These are phyloP conservation scores for Plasmodium inui DNA, from an alignment of 169 alveolate genomes.

Conservation along the genomic window DNA sequence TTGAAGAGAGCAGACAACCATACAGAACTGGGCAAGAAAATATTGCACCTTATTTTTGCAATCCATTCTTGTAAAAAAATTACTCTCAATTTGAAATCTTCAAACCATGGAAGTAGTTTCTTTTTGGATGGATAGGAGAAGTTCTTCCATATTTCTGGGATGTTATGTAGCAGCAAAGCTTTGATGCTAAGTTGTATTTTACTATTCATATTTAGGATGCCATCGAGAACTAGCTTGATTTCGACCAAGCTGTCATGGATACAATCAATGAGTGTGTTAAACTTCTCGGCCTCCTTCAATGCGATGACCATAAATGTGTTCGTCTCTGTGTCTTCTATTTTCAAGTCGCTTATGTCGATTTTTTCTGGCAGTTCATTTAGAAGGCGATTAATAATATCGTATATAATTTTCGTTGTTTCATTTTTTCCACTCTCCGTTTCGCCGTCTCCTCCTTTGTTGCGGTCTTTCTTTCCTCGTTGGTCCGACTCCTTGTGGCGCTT, in stretches of 20 bases:
- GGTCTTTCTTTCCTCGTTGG: slow-evolving; percentile 11
- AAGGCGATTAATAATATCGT: slow-evolving; percentile 86
- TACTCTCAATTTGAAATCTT: slow-evolving; percentile 59
- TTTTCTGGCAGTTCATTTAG: slow-evolving; percentile 88
- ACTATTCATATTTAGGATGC: slow-evolving; percentile 49
- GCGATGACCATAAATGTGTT: slow-evolving; percentile 77
- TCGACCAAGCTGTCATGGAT: slow-evolving; percentile 56
- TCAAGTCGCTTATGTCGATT: slow-evolving; percentile 78
- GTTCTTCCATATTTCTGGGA: slow-evolving; percentile 62
- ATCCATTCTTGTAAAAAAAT: slow-evolving; percentile 71
- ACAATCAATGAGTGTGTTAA: slow-evolving; percentile 53
- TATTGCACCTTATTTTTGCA: slow-evolving; percentile 36
- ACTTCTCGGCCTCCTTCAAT: slow-evolving; percentile 59
- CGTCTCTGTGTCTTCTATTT: slow-evolving; percentile 75
- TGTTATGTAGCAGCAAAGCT: slow-evolving; percentile 59
- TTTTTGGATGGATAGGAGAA: slow-evolving; percentile 64
- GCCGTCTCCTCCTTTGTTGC: slow-evolving; percentile 78
- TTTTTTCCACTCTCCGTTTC: slow-evolving; percentile 83
- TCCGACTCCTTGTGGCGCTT: not conserved
- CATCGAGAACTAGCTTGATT: slow-evolving; percentile 56
- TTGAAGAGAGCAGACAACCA: slow-evolving; percentile 94
- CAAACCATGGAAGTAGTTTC: slow-evolving; percentile 72
- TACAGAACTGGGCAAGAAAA: slow-evolving; percentile 44
- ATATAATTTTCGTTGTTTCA: slow-evolving; percentile 88
- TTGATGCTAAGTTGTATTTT: slow-evolving; percentile 55